Base-by-base conservation (phyloP, 345 rosid species). In the Eucalyptus pauciflora region DNA sequence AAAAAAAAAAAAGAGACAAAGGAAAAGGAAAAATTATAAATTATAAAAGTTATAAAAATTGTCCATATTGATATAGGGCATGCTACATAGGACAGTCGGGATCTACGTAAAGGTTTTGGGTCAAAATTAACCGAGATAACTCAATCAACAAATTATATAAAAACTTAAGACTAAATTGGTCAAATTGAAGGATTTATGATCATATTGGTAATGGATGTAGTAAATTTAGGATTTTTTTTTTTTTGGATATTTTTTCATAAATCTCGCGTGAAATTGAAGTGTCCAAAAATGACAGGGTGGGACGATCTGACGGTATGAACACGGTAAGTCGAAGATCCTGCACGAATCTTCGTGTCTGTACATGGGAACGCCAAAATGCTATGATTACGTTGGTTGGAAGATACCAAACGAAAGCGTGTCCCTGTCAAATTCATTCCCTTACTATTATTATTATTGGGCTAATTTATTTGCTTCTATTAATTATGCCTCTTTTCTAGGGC, bases 81-180 rank as follows among this genome's bases (percentile, higher is more conserved):
- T 52, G 24, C 5, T 52, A 52, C 0, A 13, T 60, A 60, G 1
- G 4, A 27, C 0, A 12, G 1, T 60, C 0, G 2, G 7, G 7
- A 27, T 60, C 8, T 12, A 12, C 2, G 3, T 60, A 13, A 60
- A 13, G 0, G 2, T 27, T 27, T 60, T 27, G 0, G 69, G 16
- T 1, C 4, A 60, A 60, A 27, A 60, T 62, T 60, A 12, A 6
- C 0, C 3, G 8, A 6, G 0, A 27, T 1, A 8, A 62, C 17
- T 60, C 0, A 60, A 12, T 60, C 0, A 0, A 3, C 0, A 11
- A 13, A 60, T 25, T 60, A 12, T 2, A 27, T 20, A 60, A 60
- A 60, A 25, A 0, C 1, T 60, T 60, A 60, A 3, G 7, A 1
- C 0, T 27, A 60, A 27, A 27, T 60, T 60, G 8, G 0, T 60